Evolutionary conservation across 2,329 filamentous ascomycete species (phyloP), one percentile per base, ranked within the genome.

Genomic region (Sphaceloma murrayae): DNA sequence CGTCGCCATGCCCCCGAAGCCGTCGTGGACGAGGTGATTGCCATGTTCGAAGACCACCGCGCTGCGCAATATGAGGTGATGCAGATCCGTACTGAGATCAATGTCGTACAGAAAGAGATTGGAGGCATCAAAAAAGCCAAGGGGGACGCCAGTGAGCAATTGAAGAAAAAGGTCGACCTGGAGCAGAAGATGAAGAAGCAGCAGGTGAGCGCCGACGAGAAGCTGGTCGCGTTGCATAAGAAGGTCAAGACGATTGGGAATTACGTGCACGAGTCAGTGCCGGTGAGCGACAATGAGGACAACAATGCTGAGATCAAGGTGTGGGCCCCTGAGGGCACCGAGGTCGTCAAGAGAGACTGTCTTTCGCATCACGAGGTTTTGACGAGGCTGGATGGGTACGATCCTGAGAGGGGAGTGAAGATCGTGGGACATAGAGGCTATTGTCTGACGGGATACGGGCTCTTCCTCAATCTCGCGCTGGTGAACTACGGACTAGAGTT

Each of bases 291-390:
- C 58, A 85, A 85, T 60, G 87, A 94, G 72, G 76, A 79, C 62
- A 76, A 94, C 70, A 96, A 98, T 64, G 71, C 69, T 31, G 64
- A 87, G 22, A 70, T 85, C 54, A 77, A 79, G 56, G 82, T 74
- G 21, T 98, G 88, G 88, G 75, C 77, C 4, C 89, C 52, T 0
- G 79, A 86, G 53, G 80, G 80, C 43, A 73, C 80, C 47, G 73
- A 68, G 16, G 77, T 84, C 38, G 78, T 87, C 65, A 88, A 88
- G 72, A 77, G 78, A 55, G 73, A 82, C 47, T 75, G 71, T 50
- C 80, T 96, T 50, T 94, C 88, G 42, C 91, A 98, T 64, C 91
- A 98, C 64, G 89, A 96, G 62, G 87, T 98, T 45, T 77, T 96
- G 48, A 78, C 81, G 47, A 77, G 86, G 54, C 69, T 96, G 51